Base-by-base conservation (phyloP, 768 basidiomycete genomes). In the Phaeotremella fagi region DNA sequence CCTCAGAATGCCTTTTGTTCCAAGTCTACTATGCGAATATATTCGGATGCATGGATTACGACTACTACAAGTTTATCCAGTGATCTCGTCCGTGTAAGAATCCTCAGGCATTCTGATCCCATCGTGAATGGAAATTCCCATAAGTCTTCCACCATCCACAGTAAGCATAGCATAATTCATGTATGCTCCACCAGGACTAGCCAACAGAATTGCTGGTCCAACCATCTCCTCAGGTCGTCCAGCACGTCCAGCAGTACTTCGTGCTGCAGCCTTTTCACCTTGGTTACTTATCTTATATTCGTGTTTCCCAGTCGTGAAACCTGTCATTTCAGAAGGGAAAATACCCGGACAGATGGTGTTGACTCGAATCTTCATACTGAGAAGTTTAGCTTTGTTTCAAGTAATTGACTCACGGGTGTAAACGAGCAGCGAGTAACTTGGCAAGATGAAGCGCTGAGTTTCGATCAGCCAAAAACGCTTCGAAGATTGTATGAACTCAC, bases 261-360 rank as follows among this genome's bases (percentile, higher is more conserved):
- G 43, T 18, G 54, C 42, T 18, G 51, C 59, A 11, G 62, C 66
- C 22, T 59, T 55, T 11, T 37, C 15, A 7, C 62, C 53, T 27
- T 35, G 49, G 18, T 61, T 54, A 28, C 28, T 51, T 45, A 64
- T 50, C 18, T 61, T 52, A 48, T 61, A 61, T 12, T 43, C 43
- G 50, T 56, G 56, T 22, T 49, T 45, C 4, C 36, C 22, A 7
- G 48, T 20, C 11, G 29, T 54, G 25, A 56, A 54, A 9, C 68
- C 68, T 14, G 72, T 73, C 69, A 73, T 73, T 35, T 71, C 70
- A 11, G 64, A 62, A 0, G 70, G 70, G 64, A 71, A 73, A 56
- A 71, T 63, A n/a, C 72, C 72, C 1, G 72, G 72, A 31, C 60
- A 62, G 51, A 73, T 66, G 23, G 64, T 67, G 54, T 73, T 73